A percentile compares a stretch with the other conserved stretches of the same genome.
phyloP scores from a whole-genome alignment of 345 rosid genomes.

The Stellera chamaejasme region DNA sequence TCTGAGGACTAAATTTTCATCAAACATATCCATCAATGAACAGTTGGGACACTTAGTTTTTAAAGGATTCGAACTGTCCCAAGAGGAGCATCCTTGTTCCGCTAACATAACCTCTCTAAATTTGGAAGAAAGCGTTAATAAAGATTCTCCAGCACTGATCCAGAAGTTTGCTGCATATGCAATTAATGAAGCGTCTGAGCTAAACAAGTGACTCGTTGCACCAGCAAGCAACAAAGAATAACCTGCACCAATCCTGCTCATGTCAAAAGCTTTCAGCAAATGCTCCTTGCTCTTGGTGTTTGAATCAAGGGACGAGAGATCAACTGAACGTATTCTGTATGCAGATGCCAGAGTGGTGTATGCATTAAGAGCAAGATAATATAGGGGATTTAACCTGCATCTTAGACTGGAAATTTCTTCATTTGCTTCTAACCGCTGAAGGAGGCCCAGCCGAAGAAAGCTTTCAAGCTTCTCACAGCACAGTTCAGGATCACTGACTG shows the following conservation, averaged over 20 bases:
- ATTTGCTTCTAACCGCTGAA: slow-evolving; percentile 12
- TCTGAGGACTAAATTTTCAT: slow-evolving; percentile 4
- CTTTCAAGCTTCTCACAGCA: slow-evolving; percentile 62
- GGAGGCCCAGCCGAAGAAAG: slow-evolving; percentile 35
- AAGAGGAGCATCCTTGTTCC: slow-evolving; percentile 6
- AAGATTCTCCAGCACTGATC: slow-evolving; percentile 60
- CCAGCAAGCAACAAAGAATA: slow-evolving; percentile 70
- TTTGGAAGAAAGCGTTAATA: slow-evolving; percentile 34
- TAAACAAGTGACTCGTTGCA: slow-evolving; percentile 40
- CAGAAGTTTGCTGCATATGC: slow-evolving; percentile 52
- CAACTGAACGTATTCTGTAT: slow-evolving; percentile 41
- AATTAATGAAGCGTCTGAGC: slow-evolving; percentile 47
- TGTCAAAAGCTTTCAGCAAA: slow-evolving; percentile 27
- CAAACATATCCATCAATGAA: slow-evolving; percentile 23
- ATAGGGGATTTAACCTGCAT: slow-evolving; percentile 46
- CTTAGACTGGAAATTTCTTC: slow-evolving; percentile 17
- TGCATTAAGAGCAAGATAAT: slow-evolving; percentile 49
- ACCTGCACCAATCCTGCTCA: slow-evolving; percentile 49
- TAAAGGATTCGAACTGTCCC: slow-evolving; percentile 9
- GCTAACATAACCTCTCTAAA: slow-evolving; percentile 20
- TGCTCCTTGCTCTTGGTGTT: slow-evolving; percentile 16
- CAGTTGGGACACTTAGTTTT: slow-evolving; percentile 37
- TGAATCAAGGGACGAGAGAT: slow-evolving; percentile 15
- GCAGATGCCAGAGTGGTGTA: slow-evolving; percentile 65
- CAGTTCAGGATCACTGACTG: slow-evolving; percentile 38